A percentile compares a stretch with the other conserved stretches of the same genome.
phyloP scores from a whole-genome alignment of 2,329 filamentous ascomycete genomes.

The Arachnomyces sp. region DNA sequence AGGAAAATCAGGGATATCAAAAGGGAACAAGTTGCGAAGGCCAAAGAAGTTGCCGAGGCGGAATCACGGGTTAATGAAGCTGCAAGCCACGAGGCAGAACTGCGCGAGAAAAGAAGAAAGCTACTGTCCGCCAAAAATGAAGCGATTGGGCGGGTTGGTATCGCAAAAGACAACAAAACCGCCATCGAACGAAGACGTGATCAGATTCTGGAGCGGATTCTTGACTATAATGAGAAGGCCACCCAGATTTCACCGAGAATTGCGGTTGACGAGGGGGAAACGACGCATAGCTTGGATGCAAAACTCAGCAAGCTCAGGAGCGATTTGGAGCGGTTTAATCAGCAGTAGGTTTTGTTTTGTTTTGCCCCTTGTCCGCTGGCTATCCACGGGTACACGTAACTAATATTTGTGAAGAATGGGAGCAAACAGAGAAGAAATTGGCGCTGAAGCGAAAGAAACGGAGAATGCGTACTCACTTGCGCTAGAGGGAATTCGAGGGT shows the following conservation, averaged over 20 bases:
- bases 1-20: slow-evolving; percentile 27
- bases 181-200: slow-evolving; percentile 43
- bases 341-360: slow-evolving; percentile 35
- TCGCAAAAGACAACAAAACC: slow-evolving; percentile 39
- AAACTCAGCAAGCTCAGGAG: slow-evolving; percentile 45
- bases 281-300: slow-evolving; percentile 42
- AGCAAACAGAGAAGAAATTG: slow-evolving; percentile 57
- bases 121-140: slow-evolving; percentile 55
- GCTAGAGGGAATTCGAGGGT: slow-evolving; percentile 31
- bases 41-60: slow-evolving; percentile 26
- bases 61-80: slow-evolving; percentile 47
- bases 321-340: slow-evolving; percentile 51
- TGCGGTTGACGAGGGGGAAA: slow-evolving; percentile 57
- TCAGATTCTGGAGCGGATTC: slow-evolving; percentile 41
- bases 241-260: slow-evolving; percentile 49
- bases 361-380: background rate
- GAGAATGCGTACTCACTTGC: slow-evolving; percentile 29
- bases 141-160: slow-evolving; percentile 45
- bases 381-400: slow-evolving; percentile 4
- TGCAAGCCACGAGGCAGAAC: slow-evolving; percentile 44
- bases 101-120: slow-evolving; percentile 43
- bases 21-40: slow-evolving; percentile 28
- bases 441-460: slow-evolving; percentile 36
- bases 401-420: slow-evolving; percentile 42
- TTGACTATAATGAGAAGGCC: slow-evolving; percentile 50